Evolutionary conservation across 177 flowering plant genomes (phyloP).

Genomic region (Vitis hybrid): DNA sequence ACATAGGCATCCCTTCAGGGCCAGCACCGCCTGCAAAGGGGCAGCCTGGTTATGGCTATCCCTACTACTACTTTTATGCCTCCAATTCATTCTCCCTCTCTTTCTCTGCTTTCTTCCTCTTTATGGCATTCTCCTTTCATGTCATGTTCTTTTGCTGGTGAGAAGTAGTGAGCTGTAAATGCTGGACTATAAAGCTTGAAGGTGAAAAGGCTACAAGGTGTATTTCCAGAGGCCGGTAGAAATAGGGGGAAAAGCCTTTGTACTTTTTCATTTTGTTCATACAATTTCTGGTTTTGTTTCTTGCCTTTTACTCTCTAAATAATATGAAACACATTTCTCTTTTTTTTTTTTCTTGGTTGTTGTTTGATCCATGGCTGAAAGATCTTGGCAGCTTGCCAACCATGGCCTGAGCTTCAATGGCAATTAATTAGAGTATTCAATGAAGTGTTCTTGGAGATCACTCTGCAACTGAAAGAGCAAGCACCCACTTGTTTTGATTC

Average conservation of each 20-base stretch:
- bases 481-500: too few species aligned
- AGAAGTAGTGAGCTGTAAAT: background rate
- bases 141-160: slow-evolving; percentile 15
- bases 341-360: too few species aligned
- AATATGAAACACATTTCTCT: background rate
- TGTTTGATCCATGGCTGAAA: too few species aligned
- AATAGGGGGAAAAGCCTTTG: background rate
- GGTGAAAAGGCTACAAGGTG: background rate
- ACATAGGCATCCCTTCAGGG: slow-evolving; percentile 11
- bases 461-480: too few species aligned
- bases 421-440: too few species aligned
- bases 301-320: background rate
- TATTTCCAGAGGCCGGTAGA: background rate
- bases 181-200: background rate
- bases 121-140: slow-evolving; percentile 12
- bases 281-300: background rate
- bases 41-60: slow-evolving; percentile 22
- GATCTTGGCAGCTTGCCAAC: too few species aligned
- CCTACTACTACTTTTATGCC: slow-evolving; percentile 39
- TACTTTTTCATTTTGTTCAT: background rate
- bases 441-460: too few species aligned
- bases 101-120: slow-evolving; percentile 6
- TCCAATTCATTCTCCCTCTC: slow-evolving; percentile 25
- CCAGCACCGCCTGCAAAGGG: slow-evolving; percentile 8
- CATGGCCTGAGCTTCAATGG: too few species aligned